Percentiles rank a stretch among this genome's conserved stretches.
These are phyloP conservation scores for Xylaria sp. DNA, from an alignment of 2,329 filamentous ascomycete genomes.

Conservation along the genomic window DNA sequence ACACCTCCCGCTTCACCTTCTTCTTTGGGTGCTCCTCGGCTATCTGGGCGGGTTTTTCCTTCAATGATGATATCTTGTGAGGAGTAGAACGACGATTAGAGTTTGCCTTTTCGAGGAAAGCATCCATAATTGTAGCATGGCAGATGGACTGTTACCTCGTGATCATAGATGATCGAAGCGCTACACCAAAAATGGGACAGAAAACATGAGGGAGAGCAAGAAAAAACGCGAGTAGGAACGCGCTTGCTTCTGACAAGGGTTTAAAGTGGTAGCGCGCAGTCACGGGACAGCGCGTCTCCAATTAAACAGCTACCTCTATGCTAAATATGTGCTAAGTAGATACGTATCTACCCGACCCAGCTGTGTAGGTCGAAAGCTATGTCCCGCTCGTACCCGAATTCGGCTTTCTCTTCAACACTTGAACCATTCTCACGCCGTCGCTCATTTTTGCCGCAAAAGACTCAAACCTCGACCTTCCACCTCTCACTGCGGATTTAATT, in stretches of 20 bases:
- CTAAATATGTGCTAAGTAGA: no score
- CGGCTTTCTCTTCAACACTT: not conserved
- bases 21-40: conserved; percentile 51
- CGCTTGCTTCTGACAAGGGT: conserved; percentile 25
- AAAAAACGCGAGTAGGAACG: conserved; percentile 33
- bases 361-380: not conserved
- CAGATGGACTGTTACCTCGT: not conserved
- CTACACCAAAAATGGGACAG: not conserved
- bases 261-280: conserved; percentile 41
- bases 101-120: conserved; percentile 45
- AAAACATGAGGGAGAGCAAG: conserved; percentile 11
- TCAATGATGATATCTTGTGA: conserved; percentile 25
- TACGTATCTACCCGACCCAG: not conserved
- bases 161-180: not conserved
- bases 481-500: not conserved
- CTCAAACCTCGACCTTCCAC: not conserved
- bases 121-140: conserved; percentile 45
- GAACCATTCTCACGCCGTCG: not conserved
- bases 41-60: conserved; percentile 22
- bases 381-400: conserved; percentile 15
- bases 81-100: conserved; percentile 17
- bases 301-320: no score
- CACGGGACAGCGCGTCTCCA: conserved; percentile 41
- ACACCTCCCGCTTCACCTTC: conserved; percentile 48
- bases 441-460: no score